These are phyloP conservation scores for Endothia cerciana DNA, from an alignment of 2,329 filamentous ascomycete genomes.

Conservation along the genomic window DNA sequence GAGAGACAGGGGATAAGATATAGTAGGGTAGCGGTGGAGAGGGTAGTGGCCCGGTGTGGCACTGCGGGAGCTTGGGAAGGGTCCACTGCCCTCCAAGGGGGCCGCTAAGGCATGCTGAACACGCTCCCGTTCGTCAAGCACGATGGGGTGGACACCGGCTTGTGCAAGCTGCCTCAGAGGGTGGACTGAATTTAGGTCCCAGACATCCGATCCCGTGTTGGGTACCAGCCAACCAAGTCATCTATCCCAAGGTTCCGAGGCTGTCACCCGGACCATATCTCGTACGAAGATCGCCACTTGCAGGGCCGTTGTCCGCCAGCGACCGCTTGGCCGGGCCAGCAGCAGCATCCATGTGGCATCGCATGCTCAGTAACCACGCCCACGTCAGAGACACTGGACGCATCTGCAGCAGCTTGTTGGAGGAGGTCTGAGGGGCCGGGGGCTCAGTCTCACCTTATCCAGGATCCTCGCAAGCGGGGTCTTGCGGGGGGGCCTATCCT, in stretches of 20 bases:
- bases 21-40: slow-evolving; percentile 25
- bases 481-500: slow-evolving; percentile 6
- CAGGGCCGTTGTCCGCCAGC: background rate
- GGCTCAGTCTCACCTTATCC: slow-evolving; percentile 22
- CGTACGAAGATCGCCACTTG: slow-evolving; percentile 20
- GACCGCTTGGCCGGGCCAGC: slow-evolving; percentile 5
- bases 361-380: background rate
- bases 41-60: slow-evolving; percentile 20
- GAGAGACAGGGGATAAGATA: slow-evolving; percentile 17
- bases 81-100: slow-evolving; percentile 11
- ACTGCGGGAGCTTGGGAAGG: slow-evolving; percentile 7
- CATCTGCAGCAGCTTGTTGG: slow-evolving; percentile 9
- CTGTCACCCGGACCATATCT: background rate
- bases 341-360: no score
- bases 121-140: slow-evolving; percentile 23
- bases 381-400: slow-evolving; percentile 15
- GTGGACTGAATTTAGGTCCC: background rate
- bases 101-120: slow-evolving; percentile 17
- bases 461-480: slow-evolving; percentile 1
- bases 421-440: background rate
- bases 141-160: slow-evolving; percentile 13
- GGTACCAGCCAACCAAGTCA: background rate
- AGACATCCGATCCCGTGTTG: background rate
- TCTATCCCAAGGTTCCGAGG: background rate
- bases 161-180: background rate